phyloP scores from a whole-genome alignment of 768 basidiomycete species.

The Leccinum variicolor region DNA sequence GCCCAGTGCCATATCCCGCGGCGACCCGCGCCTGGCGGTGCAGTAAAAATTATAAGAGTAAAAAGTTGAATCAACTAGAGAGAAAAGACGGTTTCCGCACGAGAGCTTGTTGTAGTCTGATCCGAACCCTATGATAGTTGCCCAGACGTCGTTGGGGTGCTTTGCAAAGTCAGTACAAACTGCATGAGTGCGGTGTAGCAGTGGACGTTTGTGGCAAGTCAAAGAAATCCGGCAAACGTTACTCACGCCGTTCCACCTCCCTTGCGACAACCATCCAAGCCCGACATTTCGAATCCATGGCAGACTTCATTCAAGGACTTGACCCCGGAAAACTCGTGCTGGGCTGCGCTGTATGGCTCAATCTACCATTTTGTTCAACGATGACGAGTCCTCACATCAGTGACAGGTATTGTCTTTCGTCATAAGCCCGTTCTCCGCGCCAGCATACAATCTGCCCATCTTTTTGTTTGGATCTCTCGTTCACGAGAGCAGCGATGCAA shows the following conservation, averaged over 20 bases:
- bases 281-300: slow-evolving; percentile 30
- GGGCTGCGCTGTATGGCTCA: slow-evolving; percentile 50
- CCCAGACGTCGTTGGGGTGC: neutral
- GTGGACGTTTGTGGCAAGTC: too few relatives aligned
- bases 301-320: slow-evolving; percentile 66
- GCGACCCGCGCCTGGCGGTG: too few relatives aligned
- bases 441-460: slow-evolving; percentile 78
- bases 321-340: slow-evolving; percentile 71
- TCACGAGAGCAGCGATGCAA: slow-evolving; percentile 64
- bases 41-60: too few relatives aligned
- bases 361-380: neutral
- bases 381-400: neutral
- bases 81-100: too few relatives aligned
- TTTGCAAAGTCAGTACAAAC: neutral
- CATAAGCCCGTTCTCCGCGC: slow-evolving; percentile 51
- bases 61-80: too few relatives aligned
- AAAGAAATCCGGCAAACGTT: neutral
- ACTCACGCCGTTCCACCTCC: slow-evolving; percentile 7
- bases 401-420: slow-evolving; percentile 59
- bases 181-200: too few relatives aligned
- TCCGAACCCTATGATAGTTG: too few relatives aligned
- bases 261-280: neutral
- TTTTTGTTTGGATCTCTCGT: slow-evolving; percentile 76
- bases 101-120: neutral
- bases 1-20: too few relatives aligned